Conservation (phyloP, 2,329 filamentous ascomycete species). For the Coniella vitis region DNA sequence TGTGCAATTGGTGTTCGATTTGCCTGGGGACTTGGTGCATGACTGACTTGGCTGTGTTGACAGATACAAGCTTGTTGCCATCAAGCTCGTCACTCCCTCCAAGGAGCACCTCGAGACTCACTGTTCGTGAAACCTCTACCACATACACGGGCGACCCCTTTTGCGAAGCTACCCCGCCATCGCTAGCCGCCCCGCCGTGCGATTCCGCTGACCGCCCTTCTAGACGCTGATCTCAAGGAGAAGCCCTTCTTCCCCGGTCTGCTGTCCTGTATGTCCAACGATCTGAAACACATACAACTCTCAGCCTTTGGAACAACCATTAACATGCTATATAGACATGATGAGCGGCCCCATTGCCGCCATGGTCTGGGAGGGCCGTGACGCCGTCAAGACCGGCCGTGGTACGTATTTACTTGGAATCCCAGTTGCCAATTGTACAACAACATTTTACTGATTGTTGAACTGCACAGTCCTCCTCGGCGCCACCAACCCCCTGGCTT, state of each 20-base stretch:
- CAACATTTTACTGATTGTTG: slow-evolving; percentile 15
- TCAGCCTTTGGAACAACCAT: not conserved
- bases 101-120: slow-evolving; percentile 97
- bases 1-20: not conserved
- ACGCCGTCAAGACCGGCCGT: slow-evolving; percentile 98
- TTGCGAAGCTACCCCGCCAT: slow-evolving; percentile 15
- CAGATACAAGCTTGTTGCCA: slow-evolving; percentile 95
- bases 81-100: slow-evolving; percentile 86
- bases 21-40: slow-evolving; percentile 1
- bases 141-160: not conserved
- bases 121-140: slow-evolving; percentile 46
- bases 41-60: slow-evolving; percentile 12
- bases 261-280: slow-evolving; percentile 66
- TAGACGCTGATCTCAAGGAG: slow-evolving; percentile 76
- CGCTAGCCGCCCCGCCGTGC: not conserved
- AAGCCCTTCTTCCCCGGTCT: slow-evolving; percentile 98
- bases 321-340: slow-evolving; percentile 64
- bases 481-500: slow-evolving; percentile 97
- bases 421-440: no score
- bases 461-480: slow-evolving; percentile 68
- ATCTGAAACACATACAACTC: no score
- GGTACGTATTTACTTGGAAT: slow-evolving; percentile 45
- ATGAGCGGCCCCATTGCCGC: slow-evolving; percentile 91
- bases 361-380: slow-evolving; percentile 99
- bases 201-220: slow-evolving; percentile 23